Evolutionary conservation across 139 green algal genomes (phyloP), one percentile per base, ranked within the genome.

Genomic region (Chlamydomonas applanata): DNA sequence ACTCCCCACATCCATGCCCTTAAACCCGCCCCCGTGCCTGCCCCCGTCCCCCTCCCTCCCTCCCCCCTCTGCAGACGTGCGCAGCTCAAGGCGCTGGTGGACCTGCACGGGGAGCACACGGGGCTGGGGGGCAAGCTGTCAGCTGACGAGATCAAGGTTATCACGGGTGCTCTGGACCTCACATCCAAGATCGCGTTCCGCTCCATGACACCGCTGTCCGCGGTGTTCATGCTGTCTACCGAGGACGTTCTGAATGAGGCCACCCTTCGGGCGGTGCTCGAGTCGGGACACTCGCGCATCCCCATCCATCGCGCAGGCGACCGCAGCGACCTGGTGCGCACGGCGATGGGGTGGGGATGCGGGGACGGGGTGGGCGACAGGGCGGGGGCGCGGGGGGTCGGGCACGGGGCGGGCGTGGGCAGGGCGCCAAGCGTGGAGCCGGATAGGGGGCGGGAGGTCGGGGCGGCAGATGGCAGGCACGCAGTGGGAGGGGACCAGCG

Each of bases 41-140:
- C 40, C 40, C 11, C 40, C 40, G 7, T 49, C 40, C 40, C 7
- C 40, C 54, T 32, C 4, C 22, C 22, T 29, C 54, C 11, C 54
- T 4, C 9, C 22, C 54, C 13, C 54, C 13, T 11, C 7, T 9
- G 19, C 70, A 52, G 76, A 44, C 54, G 76, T 24, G 69, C 63
- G 16, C 86, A 97, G 86, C 84, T 97, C 14, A 91, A 96, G 61
- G 92, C 91, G 0, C 77, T 97, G 27, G 82, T 97, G n/a, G 89
- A 96, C 72, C 82, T 95, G 4, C 93, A 97, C 81, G 79, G 78
- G 49, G 77, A 73, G 32, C 75, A 79, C 20, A 83, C 64, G 22
- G 84, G 81, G 22, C 49, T 87, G 32, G 81, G 84, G 17, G 81
- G 81, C 17, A 84, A 80, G 57, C 76, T 89, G 34, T 64, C 46